phyloP scores from a whole-genome alignment of 1,284 basidiomycete species.

The Cutaneotrichosporon sp. region DNA sequence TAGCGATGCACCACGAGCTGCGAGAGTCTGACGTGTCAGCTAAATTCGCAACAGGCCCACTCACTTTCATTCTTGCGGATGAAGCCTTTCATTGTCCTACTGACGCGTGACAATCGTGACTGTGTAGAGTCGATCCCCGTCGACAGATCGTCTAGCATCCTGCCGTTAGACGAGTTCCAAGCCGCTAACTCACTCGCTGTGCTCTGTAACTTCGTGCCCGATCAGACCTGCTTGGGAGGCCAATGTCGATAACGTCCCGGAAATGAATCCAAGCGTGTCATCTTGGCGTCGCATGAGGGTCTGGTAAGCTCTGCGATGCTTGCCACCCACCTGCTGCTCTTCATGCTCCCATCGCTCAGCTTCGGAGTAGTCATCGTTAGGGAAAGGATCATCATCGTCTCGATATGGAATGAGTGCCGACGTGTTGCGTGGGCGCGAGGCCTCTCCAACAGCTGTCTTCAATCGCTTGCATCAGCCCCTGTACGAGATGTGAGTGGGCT shows the following conservation, averaged over 20 bases:
- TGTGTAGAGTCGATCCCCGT: constrained; percentile 70
- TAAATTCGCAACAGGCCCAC: constrained; percentile 18
- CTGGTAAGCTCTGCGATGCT: constrained; percentile 51
- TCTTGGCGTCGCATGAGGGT: constrained; percentile 84
- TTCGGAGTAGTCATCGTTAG: constrained; percentile 64
- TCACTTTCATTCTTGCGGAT: constrained; percentile 76
- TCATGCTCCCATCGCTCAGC: constrained; percentile 66
- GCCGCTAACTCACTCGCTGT: constrained; percentile 67
- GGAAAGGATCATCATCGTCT: constrained; percentile 7
- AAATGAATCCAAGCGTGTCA: constrained; percentile 75
- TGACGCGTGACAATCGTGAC: constrained; percentile 66
- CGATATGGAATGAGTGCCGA: not conserved
- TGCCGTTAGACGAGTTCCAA: constrained; percentile 42
- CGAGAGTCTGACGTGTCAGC: constrained; percentile 60
- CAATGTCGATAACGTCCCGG: constrained; percentile 74
- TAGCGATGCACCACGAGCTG: constrained; percentile 67
- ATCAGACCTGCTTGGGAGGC: constrained; percentile 86
- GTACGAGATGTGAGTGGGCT: constrained; percentile 35
- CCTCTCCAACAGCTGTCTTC: not conserved
- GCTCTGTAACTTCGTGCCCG: constrained; percentile 81
- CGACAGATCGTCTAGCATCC: constrained; percentile 80
- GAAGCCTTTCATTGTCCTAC: constrained; percentile 73
- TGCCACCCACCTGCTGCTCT: constrained; percentile 67
- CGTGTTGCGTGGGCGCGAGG: not conserved
- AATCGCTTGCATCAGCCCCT: constrained; percentile 13